Evolutionary conservation across 768 basidiomycete species (phyloP), one percentile per base, ranked within the genome.

Genomic region (Phaeotremella skinneri): DNA sequence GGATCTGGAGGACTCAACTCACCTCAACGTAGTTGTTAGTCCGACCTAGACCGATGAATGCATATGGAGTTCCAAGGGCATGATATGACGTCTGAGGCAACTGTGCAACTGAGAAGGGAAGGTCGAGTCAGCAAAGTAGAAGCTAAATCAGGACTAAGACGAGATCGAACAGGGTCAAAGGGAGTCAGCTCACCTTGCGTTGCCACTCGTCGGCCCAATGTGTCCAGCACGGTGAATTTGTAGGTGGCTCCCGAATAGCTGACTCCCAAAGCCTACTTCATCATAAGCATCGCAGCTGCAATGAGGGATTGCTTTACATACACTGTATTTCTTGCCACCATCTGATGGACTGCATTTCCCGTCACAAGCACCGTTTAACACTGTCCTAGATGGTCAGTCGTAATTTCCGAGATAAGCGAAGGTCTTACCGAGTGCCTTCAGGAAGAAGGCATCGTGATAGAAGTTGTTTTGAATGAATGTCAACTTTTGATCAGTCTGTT

Each of bases 11-110:
- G n/a, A n/a, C 26, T 13, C 7, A 26, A 66, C 75, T 58, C 39
- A 75, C 77, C 65, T 99, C 96, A 69, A 99, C 92, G 78, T 99
- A 99, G 76, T 99, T 99, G 78, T 99, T 99, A 16, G 93, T 98
- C 41, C 96, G 85, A 0, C 94, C 96, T 6, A 99, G 85, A 0
- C 96, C 94, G 72, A 98, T 90, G 82, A 92, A 96, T 1, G 91
- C 85, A 72, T 97, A 98, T 0, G 96, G 96, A 0, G 90, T 87
- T 55, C 87, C 84, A 9, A 98, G 82, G 14, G 93, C 82, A 54
- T 94, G 89, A 76, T 98, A 98, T 0, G 89, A 85, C 2, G 92
- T 90, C 72, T 94, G 91, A 2, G 96, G 87, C 4, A 97, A 84
- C 77, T 99, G 94, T 6, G 87, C 88, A 54, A 96, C 91, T 91